A percentile compares a stretch with the other conserved stretches of the same genome.
phyloP scores from a whole-genome alignment of 345 rosid genomes.

The Trapa bicornis region DNA sequence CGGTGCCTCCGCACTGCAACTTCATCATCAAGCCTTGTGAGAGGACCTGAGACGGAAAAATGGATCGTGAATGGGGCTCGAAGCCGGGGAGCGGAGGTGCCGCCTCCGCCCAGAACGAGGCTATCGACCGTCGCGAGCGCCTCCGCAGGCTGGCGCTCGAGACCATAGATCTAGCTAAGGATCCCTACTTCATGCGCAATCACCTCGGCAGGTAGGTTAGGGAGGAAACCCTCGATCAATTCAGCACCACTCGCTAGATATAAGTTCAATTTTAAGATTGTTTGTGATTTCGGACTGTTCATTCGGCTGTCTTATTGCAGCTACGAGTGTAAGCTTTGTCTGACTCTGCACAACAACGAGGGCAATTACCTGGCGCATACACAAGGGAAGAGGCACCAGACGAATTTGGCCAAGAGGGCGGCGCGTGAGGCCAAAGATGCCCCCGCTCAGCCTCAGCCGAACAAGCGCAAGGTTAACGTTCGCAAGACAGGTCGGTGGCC shows the following conservation, averaged over 20 bases:
- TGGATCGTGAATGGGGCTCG: conserved; percentile 99
- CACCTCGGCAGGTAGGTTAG: conserved; percentile 92
- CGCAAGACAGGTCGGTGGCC: conserved; percentile 51
- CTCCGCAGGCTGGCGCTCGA: conserved; percentile 96
- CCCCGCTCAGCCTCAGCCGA: conserved; percentile 88
- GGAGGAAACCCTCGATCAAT: not conserved
- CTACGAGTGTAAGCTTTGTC: conserved; percentile 94
- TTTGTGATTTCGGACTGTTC: not conserved
- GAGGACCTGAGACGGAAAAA: conserved; percentile 6
- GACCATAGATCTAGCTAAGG: conserved; percentile 94
- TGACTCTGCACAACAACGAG: conserved; percentile 96
- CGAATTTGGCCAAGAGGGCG: conserved; percentile 93
- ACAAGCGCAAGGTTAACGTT: conserved; percentile 71
- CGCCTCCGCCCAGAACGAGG: conserved; percentile 92
- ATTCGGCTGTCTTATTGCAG: conserved; percentile 21
- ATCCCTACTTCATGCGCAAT: conserved; percentile 97
- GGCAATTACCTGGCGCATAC: conserved; percentile 91
- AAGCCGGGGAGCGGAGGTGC: conserved; percentile 99
- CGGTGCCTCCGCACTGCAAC: no score
- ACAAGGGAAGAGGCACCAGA: conserved; percentile 69
- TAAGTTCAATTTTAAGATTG: no score
- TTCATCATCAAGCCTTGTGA: no score
- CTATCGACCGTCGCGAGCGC: conserved; percentile 94
- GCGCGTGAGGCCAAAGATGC: conserved; percentile 94
- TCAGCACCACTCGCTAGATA: not conserved